Conservation (phyloP, 2,329 filamentous ascomycete species). For the Ophiostoma triangulosporum region DNA sequence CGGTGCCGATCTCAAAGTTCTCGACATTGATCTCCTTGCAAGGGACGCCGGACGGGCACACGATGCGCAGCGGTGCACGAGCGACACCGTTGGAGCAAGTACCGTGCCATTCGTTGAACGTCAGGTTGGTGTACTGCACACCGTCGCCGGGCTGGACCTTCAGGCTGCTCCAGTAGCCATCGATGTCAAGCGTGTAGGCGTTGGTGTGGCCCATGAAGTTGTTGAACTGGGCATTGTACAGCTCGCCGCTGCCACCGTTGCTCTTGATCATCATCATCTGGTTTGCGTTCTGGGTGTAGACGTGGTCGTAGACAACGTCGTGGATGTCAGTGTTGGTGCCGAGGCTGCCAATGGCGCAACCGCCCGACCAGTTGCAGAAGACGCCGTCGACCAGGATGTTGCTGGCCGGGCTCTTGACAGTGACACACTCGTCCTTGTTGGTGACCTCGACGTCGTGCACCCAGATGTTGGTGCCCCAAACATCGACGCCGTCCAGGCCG, state of each 20-base stretch:
- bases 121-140: conserved; percentile 38
- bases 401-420: conserved; percentile 29
- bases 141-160: conserved; percentile 28
- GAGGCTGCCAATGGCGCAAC: conserved; percentile 44
- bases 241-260: conserved; percentile 40
- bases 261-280: conserved; percentile 52
- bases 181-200: conserved; percentile 42
- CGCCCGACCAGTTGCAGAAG: conserved; percentile 48
- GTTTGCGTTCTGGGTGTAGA: conserved; percentile 46
- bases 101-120: conserved; percentile 42
- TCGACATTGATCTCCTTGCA: conserved; percentile 13
- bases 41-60: conserved; percentile 12
- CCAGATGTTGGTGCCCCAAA: conserved; percentile 41
- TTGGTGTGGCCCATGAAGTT: conserved; percentile 49
- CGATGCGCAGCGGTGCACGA: conserved; percentile 39
- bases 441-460: conserved; percentile 47
- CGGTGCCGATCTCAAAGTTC: conserved; percentile 16
- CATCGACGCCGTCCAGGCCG: conserved; percentile 42
- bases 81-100: conserved; percentile 33
- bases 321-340: conserved; percentile 30
- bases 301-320: conserved; percentile 38
- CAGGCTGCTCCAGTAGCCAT: conserved; percentile 33
- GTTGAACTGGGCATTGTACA: conserved; percentile 36
- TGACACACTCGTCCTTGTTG: conserved; percentile 43
- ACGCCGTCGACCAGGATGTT: conserved; percentile 46